A percentile compares a stretch with the other conserved stretches of the same genome.
phyloP scores from a whole-genome alignment of 2,329 filamentous ascomycete genomes.

The Talaromyces albobiverticillius region DNA sequence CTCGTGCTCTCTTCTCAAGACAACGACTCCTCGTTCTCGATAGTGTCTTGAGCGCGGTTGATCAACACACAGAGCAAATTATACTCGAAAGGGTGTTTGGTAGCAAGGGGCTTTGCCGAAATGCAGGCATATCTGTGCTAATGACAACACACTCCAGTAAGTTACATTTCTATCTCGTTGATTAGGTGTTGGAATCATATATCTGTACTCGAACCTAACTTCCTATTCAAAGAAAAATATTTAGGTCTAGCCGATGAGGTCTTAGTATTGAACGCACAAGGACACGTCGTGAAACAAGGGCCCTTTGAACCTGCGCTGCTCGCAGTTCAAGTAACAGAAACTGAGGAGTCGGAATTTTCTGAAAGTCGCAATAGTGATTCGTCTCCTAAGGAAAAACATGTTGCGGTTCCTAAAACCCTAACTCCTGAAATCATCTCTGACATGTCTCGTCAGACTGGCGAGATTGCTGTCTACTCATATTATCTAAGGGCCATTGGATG shows the following conservation, averaged over 20 bases:
- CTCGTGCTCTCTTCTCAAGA: conserved; percentile 50
- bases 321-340: neutral
- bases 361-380: neutral
- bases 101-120: conserved; percentile 8
- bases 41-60: conserved; percentile 10
- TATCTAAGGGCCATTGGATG: conserved; percentile 13
- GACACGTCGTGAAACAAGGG: neutral
- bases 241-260: conserved; percentile 1
- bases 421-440: conserved; percentile 8
- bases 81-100: conserved; percentile 13
- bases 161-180: neutral
- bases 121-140: neutral
- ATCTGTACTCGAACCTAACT: neutral
- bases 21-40: conserved; percentile 10
- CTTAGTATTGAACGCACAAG: conserved; percentile 1
- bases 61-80: neutral
- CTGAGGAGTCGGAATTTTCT: neutral
- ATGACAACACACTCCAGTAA: conserved; percentile 10
- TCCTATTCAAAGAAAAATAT: neutral
- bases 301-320: neutral
- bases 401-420: neutral
- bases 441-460: conserved; percentile 12
- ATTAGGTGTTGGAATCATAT: neutral
- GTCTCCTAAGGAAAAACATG: neutral
- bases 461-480: conserved; percentile 14